phyloP scores from a whole-genome alignment of 2,329 filamentous ascomycete species.

The Aspergillus caelatus region DNA sequence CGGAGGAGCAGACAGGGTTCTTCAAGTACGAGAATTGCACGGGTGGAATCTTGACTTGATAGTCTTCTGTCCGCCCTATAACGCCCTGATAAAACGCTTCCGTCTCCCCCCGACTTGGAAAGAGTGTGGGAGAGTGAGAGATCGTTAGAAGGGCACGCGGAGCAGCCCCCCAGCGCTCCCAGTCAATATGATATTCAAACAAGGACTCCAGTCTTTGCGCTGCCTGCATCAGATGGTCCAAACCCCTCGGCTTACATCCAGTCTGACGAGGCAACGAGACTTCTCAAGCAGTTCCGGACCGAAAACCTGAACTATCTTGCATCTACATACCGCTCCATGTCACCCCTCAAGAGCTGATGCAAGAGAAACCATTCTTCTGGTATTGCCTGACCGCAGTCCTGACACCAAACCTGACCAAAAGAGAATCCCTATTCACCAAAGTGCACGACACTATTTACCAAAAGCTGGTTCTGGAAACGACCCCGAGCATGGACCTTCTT shows the following conservation, averaged over 20 bases:
- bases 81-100: background rate
- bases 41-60: conserved; percentile 32
- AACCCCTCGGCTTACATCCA: conserved; percentile 34
- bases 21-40: conserved; percentile 21
- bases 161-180: background rate
- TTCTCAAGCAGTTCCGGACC: conserved; percentile 47
- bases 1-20: conserved; percentile 29
- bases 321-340: conserved; percentile 42
- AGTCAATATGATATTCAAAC: background rate
- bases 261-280: background rate
- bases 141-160: background rate
- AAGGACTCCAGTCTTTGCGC: too few relatives aligned
- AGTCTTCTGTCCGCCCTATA: conserved; percentile 29
- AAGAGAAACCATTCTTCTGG: conserved; percentile 54
- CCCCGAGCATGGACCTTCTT: conserved; percentile 55
- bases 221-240: background rate
- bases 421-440: conserved; percentile 44
- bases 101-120: background rate
- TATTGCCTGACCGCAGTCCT: conserved; percentile 53
- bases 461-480: conserved; percentile 48
- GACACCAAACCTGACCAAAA: conserved; percentile 46
- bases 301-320: conserved; percentile 50
- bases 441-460: conserved; percentile 51
- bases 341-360: conserved; percentile 41
- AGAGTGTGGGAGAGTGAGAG: too few relatives aligned